Evolutionary conservation across 441 rosid genomes (phyloP), one percentile per base, ranked within the genome.

Genomic region (Pelargonium australe): DNA sequence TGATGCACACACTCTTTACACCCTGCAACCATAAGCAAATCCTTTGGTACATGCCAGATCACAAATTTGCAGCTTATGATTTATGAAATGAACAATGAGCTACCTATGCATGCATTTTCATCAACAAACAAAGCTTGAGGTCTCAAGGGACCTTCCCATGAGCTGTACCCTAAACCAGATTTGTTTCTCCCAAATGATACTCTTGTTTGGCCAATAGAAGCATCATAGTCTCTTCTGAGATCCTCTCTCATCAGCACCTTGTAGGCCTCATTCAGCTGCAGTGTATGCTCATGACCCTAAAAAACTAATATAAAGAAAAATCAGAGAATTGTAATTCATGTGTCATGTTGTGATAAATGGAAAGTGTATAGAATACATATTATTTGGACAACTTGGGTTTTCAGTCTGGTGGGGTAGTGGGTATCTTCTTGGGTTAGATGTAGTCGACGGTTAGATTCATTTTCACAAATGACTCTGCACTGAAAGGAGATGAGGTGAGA

Each of bases 41-140:
- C 3, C 31, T 1, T 25, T 25, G 31, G 31, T 0, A 34, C 5
- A 3, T 34, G 16, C 47, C 2, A 43, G 58, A 23, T 28, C 11
- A 60, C 34, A 6, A 16, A 0, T 4, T 37, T 11, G 13, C 10
- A 17, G 66, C 8, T 20, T 20, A 20, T 20, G 23, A 20, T 20
- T 10, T 25, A 13, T 7, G 17, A 11, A 28, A 41, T 1, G 16
- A 3, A 16, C 25, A 31, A 51, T 34, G 5, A 40, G 10, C 1
- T 51, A 84, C 89, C 92, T 76, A 88, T 78, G 80, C 93, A 88
- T 2, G 84, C 83, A 64, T 80, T 85, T 74, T 77, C 87, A 80
- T 88, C 87, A 4, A 85, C 88, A 70, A 83, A 86, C 13, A 86
- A 69, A 63, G 91, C 89, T 45, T 83, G 83, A 16, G 85, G 76